A percentile compares a stretch with the other conserved stretches of the same genome.
These are phyloP conservation scores for Phaffia australis DNA, from an alignment of 768 basidiomycete genomes.

Conservation along the genomic window DNA sequence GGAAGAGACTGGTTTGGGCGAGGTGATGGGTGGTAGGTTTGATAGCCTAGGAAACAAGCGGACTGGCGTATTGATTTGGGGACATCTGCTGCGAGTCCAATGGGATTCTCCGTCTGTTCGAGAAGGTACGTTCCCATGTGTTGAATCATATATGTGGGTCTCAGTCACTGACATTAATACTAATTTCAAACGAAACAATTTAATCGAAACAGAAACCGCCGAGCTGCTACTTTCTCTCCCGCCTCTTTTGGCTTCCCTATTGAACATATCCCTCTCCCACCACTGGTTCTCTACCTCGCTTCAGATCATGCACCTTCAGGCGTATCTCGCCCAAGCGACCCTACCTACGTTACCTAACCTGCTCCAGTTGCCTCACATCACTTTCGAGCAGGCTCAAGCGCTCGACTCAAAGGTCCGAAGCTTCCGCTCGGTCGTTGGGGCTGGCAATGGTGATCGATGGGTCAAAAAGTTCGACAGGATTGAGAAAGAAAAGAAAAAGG, in stretches of 20 bases:
- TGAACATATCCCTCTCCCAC: conserved; percentile 70
- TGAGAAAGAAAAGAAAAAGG: conserved; percentile 5
- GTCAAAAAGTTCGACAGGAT: conserved; percentile 35
- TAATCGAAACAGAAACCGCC: conserved; percentile 53
- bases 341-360: conserved; percentile 40
- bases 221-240: conserved; percentile 61
- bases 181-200: background rate
- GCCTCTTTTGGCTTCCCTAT: conserved; percentile 61
- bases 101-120: conserved; percentile 48
- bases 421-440: conserved; percentile 22
- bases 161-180: background rate
- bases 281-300: conserved; percentile 79
- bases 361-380: conserved; percentile 68
- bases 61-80: conserved; percentile 19
- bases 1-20: background rate
- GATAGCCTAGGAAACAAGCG: conserved; percentile 14
- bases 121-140: conserved; percentile 48
- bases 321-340: conserved; percentile 73
- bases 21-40: conserved; percentile 22
- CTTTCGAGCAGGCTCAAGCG: conserved; percentile 38
- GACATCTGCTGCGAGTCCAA: conserved; percentile 60
- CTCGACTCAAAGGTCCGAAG: conserved; percentile 28
- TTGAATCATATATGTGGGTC: background rate
- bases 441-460: conserved; percentile 43
- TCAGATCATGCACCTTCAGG: conserved; percentile 67